Evolutionary conservation across 2,329 filamentous ascomycete genomes (phyloP).

Genomic region (Phaeosphaeria sp.): DNA sequence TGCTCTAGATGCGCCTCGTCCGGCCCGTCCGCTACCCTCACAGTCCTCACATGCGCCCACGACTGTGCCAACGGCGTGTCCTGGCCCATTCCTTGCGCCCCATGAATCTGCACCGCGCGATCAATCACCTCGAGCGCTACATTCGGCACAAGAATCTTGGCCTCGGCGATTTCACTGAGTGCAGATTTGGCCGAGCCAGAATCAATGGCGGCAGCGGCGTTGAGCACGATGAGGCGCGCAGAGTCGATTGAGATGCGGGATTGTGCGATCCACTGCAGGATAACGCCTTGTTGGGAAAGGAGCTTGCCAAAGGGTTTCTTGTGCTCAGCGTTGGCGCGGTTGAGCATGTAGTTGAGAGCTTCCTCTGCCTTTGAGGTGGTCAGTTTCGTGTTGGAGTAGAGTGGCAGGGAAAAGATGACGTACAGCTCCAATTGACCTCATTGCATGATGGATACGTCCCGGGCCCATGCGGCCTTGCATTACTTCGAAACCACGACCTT

Average conservation of each 20-base stretch:
- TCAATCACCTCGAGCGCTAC: slow-evolving; percentile 86
- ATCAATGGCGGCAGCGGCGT: slow-evolving; percentile 93
- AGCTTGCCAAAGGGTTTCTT: slow-evolving; percentile 90
- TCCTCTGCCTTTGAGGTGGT: slow-evolving; percentile 67
- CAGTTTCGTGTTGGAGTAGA: background rate
- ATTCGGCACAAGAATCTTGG: slow-evolving; percentile 85
- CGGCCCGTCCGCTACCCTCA: slow-evolving; percentile 86
- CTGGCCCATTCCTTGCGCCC: slow-evolving; percentile 85
- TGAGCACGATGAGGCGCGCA: slow-evolving; percentile 84
- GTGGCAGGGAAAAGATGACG: slow-evolving; percentile 35
- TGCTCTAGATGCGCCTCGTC: slow-evolving; percentile 83
- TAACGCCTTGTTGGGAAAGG: slow-evolving; percentile 84
- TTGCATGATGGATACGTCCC: slow-evolving; percentile 93
- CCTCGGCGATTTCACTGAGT: slow-evolving; percentile 86
- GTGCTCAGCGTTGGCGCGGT: slow-evolving; percentile 85
- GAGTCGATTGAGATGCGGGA: slow-evolving; percentile 92
- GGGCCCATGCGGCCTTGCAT: slow-evolving; percentile 94
- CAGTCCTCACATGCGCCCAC: slow-evolving; percentile 79
- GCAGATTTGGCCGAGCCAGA: slow-evolving; percentile 54
- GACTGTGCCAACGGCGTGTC: slow-evolving; percentile 81
- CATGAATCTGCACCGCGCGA: slow-evolving; percentile 87
- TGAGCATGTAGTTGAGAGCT: slow-evolving; percentile 90
- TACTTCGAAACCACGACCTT: slow-evolving; percentile 94
- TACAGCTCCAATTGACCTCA: slow-evolving; percentile 87
- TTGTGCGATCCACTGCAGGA: slow-evolving; percentile 76